Percentiles rank a stretch among this genome's conserved stretches.
These are phyloP conservation scores for Ustilago shanxiensis DNA, from an alignment of 1,284 basidiomycete genomes.

Conservation along the genomic window DNA sequence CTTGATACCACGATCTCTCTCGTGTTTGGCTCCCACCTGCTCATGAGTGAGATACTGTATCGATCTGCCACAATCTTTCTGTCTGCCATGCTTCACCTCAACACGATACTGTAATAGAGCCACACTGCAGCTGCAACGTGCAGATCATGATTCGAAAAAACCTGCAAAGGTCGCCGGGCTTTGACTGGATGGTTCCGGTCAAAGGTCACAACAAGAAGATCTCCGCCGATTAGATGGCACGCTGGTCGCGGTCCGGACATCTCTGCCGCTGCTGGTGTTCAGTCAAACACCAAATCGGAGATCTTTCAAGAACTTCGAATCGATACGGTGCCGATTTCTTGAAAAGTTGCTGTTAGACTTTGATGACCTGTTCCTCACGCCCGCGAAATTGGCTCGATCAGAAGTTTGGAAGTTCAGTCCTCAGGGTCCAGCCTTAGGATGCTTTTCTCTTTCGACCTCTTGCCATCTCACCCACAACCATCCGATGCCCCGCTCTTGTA, in stretches of 20 bases:
- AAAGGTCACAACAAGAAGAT: constrained; percentile 5
- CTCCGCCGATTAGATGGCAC: constrained; percentile 16
- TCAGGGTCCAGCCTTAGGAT: constrained; percentile 11
- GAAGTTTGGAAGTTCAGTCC: background rate
- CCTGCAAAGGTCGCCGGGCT: background rate
- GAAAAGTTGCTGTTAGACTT: constrained; percentile 73
- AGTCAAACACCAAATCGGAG: constrained; percentile 13
- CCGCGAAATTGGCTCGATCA: background rate
- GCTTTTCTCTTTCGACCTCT: no score
- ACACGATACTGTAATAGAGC: background rate
- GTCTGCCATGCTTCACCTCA: background rate
- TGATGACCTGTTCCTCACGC: background rate
- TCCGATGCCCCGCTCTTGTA: background rate
- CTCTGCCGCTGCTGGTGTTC: constrained; percentile 1
- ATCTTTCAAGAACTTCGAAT: constrained; percentile 14
- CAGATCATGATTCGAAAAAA: background rate
- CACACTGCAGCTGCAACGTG: background rate
- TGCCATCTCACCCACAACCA: constrained; percentile 1
- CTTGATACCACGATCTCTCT: no score
- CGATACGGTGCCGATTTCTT: constrained; percentile 56
- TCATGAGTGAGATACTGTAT: background rate
- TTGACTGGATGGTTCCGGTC: background rate
- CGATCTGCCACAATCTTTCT: background rate
- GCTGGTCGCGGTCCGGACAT: constrained; percentile 34
- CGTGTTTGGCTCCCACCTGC: background rate